These are phyloP conservation scores for Phytophthora cryptogea DNA, from an alignment of 352 stramenopile genomes.

Conservation along the genomic window DNA sequence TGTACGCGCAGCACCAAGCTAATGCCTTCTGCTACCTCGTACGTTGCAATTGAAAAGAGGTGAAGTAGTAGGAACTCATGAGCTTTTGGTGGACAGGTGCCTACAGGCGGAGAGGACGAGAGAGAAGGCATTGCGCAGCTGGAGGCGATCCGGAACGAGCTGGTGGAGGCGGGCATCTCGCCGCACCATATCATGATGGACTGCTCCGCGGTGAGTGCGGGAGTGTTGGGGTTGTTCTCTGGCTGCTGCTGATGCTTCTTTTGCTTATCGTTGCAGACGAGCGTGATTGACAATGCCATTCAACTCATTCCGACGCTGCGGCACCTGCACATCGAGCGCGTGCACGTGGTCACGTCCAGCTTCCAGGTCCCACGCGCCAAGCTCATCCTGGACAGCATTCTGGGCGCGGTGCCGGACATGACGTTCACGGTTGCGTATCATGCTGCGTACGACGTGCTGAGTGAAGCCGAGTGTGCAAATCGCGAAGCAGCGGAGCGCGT, in stretches of 20 bases:
- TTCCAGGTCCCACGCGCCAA: slow-evolving; percentile 28
- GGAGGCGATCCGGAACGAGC: slow-evolving; percentile 56
- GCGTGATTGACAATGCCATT: slow-evolving; percentile 11
- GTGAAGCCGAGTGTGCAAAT: slow-evolving; percentile 23
- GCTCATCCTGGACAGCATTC: slow-evolving; percentile 28
- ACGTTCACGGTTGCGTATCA: slow-evolving; percentile 20
- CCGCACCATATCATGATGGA: slow-evolving; percentile 76
- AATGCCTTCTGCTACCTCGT: slow-evolving; percentile 53
- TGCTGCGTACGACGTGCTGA: slow-evolving; percentile 13
- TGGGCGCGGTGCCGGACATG: slow-evolving; percentile 22
- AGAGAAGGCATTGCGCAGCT: slow-evolving; percentile 49
- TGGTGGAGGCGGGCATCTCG: slow-evolving; percentile 57
- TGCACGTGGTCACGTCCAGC: slow-evolving; percentile 25
- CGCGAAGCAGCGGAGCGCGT: slow-evolving; percentile 24
- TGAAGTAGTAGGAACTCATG: neutral
- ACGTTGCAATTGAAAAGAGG: neutral
- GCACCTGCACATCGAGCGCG: slow-evolving; percentile 19
- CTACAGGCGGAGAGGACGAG: slow-evolving; percentile 39
- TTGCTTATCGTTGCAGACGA: neutral
- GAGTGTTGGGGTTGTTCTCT: neutral
- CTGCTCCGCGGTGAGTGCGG: slow-evolving; percentile 52
- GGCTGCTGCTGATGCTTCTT: neutral
- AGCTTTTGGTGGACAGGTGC: slow-evolving; percentile 8
- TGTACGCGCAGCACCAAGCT: slow-evolving; percentile 41
- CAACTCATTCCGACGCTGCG: slow-evolving; percentile 23